Conservation (phyloP, 352 stramenopile genomes). For the Blastocystis sp. region DNA sequence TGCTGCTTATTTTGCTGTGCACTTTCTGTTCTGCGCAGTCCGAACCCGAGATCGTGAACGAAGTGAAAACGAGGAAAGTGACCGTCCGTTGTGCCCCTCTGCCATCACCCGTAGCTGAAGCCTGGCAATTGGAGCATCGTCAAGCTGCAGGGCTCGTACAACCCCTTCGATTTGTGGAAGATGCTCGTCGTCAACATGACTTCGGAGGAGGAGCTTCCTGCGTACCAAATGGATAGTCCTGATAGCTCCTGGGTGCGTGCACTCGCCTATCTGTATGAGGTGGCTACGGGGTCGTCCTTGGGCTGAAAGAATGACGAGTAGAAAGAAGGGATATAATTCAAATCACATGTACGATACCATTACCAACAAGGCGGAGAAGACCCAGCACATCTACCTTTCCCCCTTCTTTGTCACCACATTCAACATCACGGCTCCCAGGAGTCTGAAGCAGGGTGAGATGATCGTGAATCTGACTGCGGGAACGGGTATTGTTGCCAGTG, state of each 20-base stretch:
- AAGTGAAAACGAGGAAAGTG: background rate
- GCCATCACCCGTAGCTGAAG: background rate
- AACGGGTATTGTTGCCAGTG: background rate
- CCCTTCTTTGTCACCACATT: constrained; percentile 14
- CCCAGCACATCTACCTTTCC: constrained; percentile 8
- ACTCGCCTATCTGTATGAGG: constrained; percentile 32
- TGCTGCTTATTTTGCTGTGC: background rate
- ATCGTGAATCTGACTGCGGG: background rate
- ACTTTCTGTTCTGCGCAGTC: background rate
- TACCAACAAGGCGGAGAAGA: background rate
- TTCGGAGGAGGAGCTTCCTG: background rate
- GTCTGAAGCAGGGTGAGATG: background rate
- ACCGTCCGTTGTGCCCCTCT: background rate
- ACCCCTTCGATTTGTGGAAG: constrained; percentile 25
- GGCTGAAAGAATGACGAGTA: background rate
- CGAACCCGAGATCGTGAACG: background rate
- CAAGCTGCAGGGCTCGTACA: background rate
- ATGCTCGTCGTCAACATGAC: constrained; percentile 38
- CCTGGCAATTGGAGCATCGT: background rate
- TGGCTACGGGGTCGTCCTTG: background rate
- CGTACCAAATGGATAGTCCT: constrained; percentile 15
- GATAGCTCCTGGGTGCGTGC: constrained; percentile 29
- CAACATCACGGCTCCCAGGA: background rate
- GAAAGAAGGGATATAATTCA: background rate
- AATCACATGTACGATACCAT: constrained; percentile 34